Percentiles rank a stretch among this genome's conserved stretches.
These are phyloP conservation scores for Tagetes patula DNA, from an alignment of 129 eudicot species.

Conservation along the genomic window DNA sequence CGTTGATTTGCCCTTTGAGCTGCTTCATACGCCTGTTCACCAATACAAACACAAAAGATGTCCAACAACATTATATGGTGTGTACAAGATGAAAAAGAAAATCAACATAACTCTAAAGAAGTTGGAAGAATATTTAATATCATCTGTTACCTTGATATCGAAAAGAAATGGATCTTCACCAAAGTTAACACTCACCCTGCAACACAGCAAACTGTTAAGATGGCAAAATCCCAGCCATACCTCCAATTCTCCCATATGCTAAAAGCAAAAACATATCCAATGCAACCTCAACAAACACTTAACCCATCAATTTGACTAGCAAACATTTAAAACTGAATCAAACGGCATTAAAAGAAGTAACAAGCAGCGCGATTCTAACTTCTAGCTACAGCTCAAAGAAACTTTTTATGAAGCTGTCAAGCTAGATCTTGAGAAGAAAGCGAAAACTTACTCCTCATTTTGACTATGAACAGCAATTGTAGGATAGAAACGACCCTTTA, in stretches of 20 bases:
- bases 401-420: not conserved
- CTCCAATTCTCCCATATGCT: not conserved
- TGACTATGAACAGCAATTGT: constrained; percentile 96
- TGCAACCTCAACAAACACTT: constrained; percentile 3
- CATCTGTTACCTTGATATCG: constrained; percentile 66
- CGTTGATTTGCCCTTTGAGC: constrained; percentile 74
- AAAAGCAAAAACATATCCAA: constrained; percentile 13
- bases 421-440: constrained; percentile 7
- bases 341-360: not conserved
- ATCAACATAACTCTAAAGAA: not conserved
- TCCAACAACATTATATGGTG: constrained; percentile 6
- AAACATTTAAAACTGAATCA: not conserved
- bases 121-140: constrained; percentile 6
- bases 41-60: constrained; percentile 25
- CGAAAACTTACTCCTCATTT: constrained; percentile 78
- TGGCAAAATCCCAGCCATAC: not conserved
- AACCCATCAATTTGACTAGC: constrained; percentile 4
- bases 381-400: not conserved
- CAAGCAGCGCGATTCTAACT: not conserved
- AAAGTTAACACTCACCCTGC: constrained; percentile 89
- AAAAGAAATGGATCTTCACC: constrained; percentile 83
- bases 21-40: constrained; percentile 74
- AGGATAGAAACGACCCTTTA: constrained; percentile 74
- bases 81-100: too few species aligned
- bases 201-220: constrained; percentile 9